phyloP scores from a whole-genome alignment of 345 rosid species.

The Gossypium turneri region DNA sequence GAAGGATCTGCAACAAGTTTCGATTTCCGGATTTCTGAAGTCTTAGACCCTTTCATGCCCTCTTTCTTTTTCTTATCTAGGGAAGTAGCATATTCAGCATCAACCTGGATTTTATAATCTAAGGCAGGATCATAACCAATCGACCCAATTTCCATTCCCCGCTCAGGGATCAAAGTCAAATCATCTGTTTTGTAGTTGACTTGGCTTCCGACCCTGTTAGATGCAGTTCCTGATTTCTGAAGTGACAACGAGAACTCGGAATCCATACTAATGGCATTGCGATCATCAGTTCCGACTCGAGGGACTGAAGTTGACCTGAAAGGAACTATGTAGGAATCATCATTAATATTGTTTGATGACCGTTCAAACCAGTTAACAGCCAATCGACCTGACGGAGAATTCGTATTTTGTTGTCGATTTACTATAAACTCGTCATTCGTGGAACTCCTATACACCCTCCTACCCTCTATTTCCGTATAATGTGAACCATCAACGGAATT shows the following conservation, averaged over 20 bases:
- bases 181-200: conserved; percentile 76
- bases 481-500: conserved; percentile 34
- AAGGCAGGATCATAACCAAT: conserved; percentile 72
- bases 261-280: conserved; percentile 54
- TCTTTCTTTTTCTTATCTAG: conserved; percentile 40
- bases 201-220: conserved; percentile 35
- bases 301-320: conserved; percentile 38
- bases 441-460: conserved; percentile 41
- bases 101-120: conserved; percentile 65
- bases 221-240: conserved; percentile 35
- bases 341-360: conserved; percentile 44
- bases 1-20: conserved; percentile 43
- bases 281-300: conserved; percentile 39
- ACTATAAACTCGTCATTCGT: conserved; percentile 53
- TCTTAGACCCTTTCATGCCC: conserved; percentile 45
- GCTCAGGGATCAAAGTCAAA: conserved; percentile 69
- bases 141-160: conserved; percentile 49
- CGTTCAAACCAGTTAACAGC: conserved; percentile 50
- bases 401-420: conserved; percentile 33
- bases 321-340: conserved; percentile 80
- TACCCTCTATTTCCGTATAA: conserved; percentile 38
- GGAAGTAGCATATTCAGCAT: conserved; percentile 27
- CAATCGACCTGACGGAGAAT: conserved; percentile 42
- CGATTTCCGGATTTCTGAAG: conserved; percentile 48
- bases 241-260: conserved; percentile 51